Evolutionary conservation across 2,329 filamentous ascomycete species (phyloP).

Genomic region (Clarireedia sp.): DNA sequence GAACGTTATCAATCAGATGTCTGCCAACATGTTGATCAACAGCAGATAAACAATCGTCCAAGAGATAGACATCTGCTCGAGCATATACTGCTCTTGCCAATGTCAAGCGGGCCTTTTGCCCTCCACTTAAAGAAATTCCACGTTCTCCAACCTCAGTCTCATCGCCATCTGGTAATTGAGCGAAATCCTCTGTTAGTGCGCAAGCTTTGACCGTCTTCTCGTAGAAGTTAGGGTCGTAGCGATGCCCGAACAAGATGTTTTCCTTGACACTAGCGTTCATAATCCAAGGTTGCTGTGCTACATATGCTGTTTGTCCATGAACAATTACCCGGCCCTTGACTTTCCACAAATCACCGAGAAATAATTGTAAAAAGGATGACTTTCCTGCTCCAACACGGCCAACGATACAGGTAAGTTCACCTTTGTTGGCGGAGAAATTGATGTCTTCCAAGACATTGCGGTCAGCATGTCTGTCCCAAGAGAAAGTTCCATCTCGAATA

Average conservation of each 20-base stretch:
- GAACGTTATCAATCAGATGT: slow-evolving; percentile 89
- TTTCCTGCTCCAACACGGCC: slow-evolving; percentile 93
- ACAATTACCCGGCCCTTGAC: slow-evolving; percentile 74
- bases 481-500: slow-evolving; percentile 80
- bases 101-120: slow-evolving; percentile 89
- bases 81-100: slow-evolving; percentile 93
- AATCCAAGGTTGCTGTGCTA: slow-evolving; percentile 89
- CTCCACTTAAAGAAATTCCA: slow-evolving; percentile 90
- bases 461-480: slow-evolving; percentile 80
- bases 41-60: slow-evolving; percentile 90
- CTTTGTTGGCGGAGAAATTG: slow-evolving; percentile 82
- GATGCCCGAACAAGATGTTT: slow-evolving; percentile 94
- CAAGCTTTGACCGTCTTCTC: slow-evolving; percentile 88
- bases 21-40: slow-evolving; percentile 97
- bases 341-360: slow-evolving; percentile 91
- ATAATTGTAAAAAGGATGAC: slow-evolving; percentile 79
- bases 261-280: slow-evolving; percentile 97
- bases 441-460: slow-evolving; percentile 71
- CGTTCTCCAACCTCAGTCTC: slow-evolving; percentile 95
- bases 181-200: slow-evolving; percentile 83
- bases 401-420: slow-evolving; percentile 86
- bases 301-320: slow-evolving; percentile 79
- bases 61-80: slow-evolving; percentile 87
- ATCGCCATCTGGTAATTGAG: slow-evolving; percentile 87
- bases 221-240: slow-evolving; percentile 90